A percentile compares a stretch with the other conserved stretches of the same genome.
Conservation (phyloP, 805 yeast genomes). For the Kodamaea kakaduensis region DNA sequence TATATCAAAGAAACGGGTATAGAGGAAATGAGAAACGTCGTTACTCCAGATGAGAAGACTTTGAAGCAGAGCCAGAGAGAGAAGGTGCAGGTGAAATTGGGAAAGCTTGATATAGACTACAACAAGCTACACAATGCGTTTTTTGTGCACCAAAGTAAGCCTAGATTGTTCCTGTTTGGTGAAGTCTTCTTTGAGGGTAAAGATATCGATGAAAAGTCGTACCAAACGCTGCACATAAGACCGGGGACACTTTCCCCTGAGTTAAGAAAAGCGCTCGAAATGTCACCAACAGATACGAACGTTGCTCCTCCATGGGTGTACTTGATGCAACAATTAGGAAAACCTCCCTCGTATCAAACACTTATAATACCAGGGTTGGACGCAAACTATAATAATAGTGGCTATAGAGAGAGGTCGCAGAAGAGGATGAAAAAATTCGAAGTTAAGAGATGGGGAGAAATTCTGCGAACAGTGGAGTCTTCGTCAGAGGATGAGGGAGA, state of each 20-base stretch:
- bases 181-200: conserved; percentile 78
- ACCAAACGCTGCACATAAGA: conserved; percentile 34
- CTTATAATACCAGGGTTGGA: conserved; percentile 52
- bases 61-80: conserved; percentile 75
- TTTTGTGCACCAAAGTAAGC: conserved; percentile 75
- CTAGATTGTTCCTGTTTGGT: conserved; percentile 65
- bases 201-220: conserved; percentile 45
- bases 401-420: conserved; percentile 23
- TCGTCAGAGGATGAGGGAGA: conserved; percentile 53
- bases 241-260: conserved; percentile 70
- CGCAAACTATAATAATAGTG: conserved; percentile 31
- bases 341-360: conserved; percentile 78
- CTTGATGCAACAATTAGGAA: conserved; percentile 65
- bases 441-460: conserved; percentile 31
- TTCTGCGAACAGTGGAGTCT: conserved; percentile 29
- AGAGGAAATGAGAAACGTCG: conserved; percentile 67
- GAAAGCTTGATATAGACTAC: conserved; percentile 80
- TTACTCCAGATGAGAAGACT: conserved; percentile 48
- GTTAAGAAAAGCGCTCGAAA: conserved; percentile 65
- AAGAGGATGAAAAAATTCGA: conserved; percentile 3
- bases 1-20: conserved; percentile 82
- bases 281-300: conserved; percentile 42
- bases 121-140: conserved; percentile 80
- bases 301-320: conserved; percentile 77
- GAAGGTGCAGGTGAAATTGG: conserved; percentile 85